Evolutionary conservation across 768 basidiomycete species (phyloP).

Genomic region (Amanita fuliginea): DNA sequence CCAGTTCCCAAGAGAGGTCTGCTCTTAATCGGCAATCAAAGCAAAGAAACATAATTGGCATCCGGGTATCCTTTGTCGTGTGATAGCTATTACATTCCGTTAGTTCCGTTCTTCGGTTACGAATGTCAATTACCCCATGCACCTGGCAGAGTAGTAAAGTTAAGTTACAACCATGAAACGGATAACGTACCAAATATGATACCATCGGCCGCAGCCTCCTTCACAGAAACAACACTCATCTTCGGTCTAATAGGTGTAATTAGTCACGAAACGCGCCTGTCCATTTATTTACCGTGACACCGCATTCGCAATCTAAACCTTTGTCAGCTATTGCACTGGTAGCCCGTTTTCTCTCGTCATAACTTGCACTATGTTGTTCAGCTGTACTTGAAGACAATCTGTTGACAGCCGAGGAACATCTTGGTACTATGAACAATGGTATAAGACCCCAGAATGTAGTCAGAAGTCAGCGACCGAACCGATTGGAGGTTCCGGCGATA

Average conservation of each 20-base stretch:
- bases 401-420: not conserved
- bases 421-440: not conserved
- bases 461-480: no score
- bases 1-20: conserved; percentile 61
- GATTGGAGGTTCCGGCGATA: not conserved
- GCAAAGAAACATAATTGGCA: conserved; percentile 56
- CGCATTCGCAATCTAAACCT: conserved; percentile 47
- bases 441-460: not conserved
- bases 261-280: not conserved
- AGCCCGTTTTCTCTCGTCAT: not conserved
- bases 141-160: conserved; percentile 25
- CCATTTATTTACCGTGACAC: conserved; percentile 32
- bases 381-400: not conserved
- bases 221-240: conserved; percentile 56
- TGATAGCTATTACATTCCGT: conserved; percentile 40
- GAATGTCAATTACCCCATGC: conserved; percentile 38
- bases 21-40: conserved; percentile 66
- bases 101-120: not conserved
- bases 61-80: conserved; percentile 38
- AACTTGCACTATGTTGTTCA: not conserved
- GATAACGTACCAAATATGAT: conserved; percentile 54
- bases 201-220: conserved; percentile 63
- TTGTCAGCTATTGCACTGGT: not conserved
- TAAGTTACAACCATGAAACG: not conserved
- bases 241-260: conserved; percentile 30